Evolutionary conservation across 75 land plant genomes (phyloP), one percentile per base, ranked within the genome.

Genomic region (Selaginella moellendorffii): DNA sequence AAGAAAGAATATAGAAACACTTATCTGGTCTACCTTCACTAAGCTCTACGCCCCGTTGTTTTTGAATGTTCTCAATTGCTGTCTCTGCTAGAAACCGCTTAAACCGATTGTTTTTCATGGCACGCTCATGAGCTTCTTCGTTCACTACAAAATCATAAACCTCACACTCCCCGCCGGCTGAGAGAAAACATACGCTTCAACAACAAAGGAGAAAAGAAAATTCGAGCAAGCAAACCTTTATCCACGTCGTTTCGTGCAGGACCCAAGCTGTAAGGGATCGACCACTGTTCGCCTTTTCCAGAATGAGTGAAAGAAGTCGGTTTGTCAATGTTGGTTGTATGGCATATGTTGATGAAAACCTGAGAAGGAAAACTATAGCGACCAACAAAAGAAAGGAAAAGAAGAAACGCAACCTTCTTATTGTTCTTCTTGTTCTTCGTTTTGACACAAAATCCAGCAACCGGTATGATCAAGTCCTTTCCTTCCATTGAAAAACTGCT

Each of bases 331-430:
- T 36, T 36, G 5, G 46, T 36, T 36, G 46, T 36, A 36, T 36
- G 46, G 46, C 46, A 36, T 36, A 36, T 36, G 46, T 36, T 36
- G 46, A 36, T 36, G 46, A 36, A 36, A 36, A 36, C 46, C 46
- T 36, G 46, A 5, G 14, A 14, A 36, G 14, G 14, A 14, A 5
- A 14, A 36, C 46, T 14, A 36, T 36, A 5, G 5, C 14, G 14
- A 5, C 5, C 46, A 36, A 14, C 46, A 36, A 5, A 36, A 5
- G n/a, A n/a, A n/a, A n/a, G n/a, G n/a, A n/a, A n/a, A n/a, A n/a
- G n/a, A n/a, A n/a, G n/a, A n/a, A n/a, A n/a, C n/a, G n/a, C n/a
- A n/a, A n/a, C n/a, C 14, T 36, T 36, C 14, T 36, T 36, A 14
- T 14, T 14, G 46, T 36, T 36, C 14, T 36, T 36, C 14, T 36